Conservation (phyloP, 129 eudicot genomes). For the Flaveria sonorensis region DNA sequence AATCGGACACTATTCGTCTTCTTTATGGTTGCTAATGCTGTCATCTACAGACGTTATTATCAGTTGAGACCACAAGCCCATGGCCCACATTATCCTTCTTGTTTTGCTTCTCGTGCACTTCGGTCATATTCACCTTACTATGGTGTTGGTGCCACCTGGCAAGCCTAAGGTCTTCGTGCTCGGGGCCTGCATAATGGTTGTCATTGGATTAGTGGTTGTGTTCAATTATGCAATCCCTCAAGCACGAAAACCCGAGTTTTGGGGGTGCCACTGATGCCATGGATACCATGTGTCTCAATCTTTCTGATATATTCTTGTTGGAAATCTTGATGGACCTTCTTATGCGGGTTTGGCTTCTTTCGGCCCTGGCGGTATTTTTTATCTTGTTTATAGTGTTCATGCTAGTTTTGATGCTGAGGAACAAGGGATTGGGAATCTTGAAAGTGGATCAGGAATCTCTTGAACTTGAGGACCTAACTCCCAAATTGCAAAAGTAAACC, state of each 20-base stretch:
- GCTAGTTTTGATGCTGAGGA: conserved; percentile 96
- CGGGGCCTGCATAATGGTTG: conserved; percentile 59
- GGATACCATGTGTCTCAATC: conserved; percentile 81
- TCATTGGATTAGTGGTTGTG: conserved; percentile 53
- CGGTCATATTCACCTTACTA: conserved; percentile 62
- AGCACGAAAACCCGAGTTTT: conserved; percentile 74
- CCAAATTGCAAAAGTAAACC: conserved; percentile 41
- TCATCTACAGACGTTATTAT: conserved; percentile 76
- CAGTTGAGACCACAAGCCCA: conserved; percentile 60
- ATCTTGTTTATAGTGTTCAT: conserved; percentile 85
- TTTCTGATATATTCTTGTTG: conserved; percentile 79
- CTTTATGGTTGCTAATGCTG: conserved; percentile 96
- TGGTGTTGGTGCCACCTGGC: conserved; percentile 78
- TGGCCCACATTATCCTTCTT: conserved; percentile 93
- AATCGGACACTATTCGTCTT: conserved; percentile 89
- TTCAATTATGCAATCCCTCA: conserved; percentile 80
- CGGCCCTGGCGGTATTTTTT: conserved; percentile 64
- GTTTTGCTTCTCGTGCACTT: conserved; percentile 61
- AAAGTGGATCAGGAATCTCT: conserved; percentile 37
- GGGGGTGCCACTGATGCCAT: conserved; percentile 99
- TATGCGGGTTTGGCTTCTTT: conserved; percentile 79
- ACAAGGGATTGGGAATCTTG: conserved; percentile 49
- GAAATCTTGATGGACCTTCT: conserved; percentile 76
- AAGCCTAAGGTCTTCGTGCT: conserved; percentile 70
- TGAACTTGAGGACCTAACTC: conserved; percentile 30